Evolutionary conservation across 1,139 yeast genomes (phyloP).

Genomic region (Candida pseudoviswanathii): DNA sequence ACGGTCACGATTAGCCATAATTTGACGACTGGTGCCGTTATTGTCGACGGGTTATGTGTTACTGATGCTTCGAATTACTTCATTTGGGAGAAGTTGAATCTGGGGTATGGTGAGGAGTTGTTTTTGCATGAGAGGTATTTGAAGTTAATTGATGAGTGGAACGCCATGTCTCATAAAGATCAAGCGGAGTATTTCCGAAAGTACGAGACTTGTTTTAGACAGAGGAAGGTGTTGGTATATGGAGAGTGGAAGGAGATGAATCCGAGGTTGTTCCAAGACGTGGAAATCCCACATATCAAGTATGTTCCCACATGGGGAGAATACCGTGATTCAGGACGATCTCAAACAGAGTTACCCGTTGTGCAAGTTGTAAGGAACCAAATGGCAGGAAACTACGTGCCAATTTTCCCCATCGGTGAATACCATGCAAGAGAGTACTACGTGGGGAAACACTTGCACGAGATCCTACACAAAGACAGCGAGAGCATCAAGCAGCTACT

Average conservation of each 20-base stretch:
- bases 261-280: slow-evolving; percentile 19
- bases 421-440: slow-evolving; percentile 12
- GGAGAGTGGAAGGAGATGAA: slow-evolving; percentile 29
- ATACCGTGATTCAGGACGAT: neutral
- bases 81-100: neutral
- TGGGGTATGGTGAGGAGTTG: neutral
- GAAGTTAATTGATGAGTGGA: slow-evolving; percentile 24
- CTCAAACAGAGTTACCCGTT: neutral
- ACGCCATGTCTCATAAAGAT: slow-evolving; percentile 23
- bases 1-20: neutral
- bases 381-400: slow-evolving; percentile 8
- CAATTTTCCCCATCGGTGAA: slow-evolving; percentile 3
- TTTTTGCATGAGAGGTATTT: neutral
- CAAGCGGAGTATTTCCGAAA: slow-evolving; percentile 28
- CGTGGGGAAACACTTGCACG: slow-evolving; percentile 3
- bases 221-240: slow-evolving; percentile 31
- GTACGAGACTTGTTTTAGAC: slow-evolving; percentile 26
- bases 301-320: neutral
- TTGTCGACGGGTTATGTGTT: neutral
- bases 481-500: too few relatives aligned
- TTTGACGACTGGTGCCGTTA: neutral
- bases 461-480: too few relatives aligned
- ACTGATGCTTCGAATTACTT: slow-evolving; percentile 3
- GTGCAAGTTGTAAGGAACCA: slow-evolving; percentile 8
- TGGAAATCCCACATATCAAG: neutral